These are phyloP conservation scores for Colletotrichum musicola DNA, from an alignment of 2,329 filamentous ascomycete species.

Conservation along the genomic window DNA sequence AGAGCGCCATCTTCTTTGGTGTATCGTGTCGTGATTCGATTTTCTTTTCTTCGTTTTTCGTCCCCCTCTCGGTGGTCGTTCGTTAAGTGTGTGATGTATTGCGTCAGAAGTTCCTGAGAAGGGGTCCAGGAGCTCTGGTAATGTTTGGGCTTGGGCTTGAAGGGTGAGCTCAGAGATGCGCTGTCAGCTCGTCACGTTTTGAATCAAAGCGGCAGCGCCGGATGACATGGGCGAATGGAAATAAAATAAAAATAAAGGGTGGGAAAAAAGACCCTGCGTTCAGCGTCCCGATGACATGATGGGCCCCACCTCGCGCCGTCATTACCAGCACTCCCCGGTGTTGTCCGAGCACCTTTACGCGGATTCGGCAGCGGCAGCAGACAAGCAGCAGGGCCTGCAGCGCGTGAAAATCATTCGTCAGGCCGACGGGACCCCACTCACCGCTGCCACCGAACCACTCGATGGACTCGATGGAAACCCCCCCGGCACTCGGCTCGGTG, in stretches of 20 bases:
- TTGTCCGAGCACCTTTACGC: conserved; percentile 15
- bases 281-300: conserved; percentile 34
- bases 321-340: conserved; percentile 20
- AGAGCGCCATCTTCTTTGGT: conserved; percentile 23
- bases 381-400: no score
- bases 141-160: neutral
- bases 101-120: conserved; percentile 20
- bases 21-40: neutral
- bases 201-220: conserved; percentile 33
- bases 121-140: conserved; percentile 35
- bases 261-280: conserved; percentile 36
- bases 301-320: conserved; percentile 26
- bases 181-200: conserved; percentile 13
- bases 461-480: neutral
- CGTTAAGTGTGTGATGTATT: neutral
- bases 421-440: conserved; percentile 3
- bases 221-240: conserved; percentile 15
- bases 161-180: conserved; percentile 4
- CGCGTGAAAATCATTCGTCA: no score
- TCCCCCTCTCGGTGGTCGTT: neutral
- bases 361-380: neutral
- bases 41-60: neutral
- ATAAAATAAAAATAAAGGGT: conserved; percentile 12
- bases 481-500: conserved; percentile 17
- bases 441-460: conserved; percentile 10